phyloP scores from a whole-genome alignment of 1,139 yeast species.

The Hansenula sp. region DNA sequence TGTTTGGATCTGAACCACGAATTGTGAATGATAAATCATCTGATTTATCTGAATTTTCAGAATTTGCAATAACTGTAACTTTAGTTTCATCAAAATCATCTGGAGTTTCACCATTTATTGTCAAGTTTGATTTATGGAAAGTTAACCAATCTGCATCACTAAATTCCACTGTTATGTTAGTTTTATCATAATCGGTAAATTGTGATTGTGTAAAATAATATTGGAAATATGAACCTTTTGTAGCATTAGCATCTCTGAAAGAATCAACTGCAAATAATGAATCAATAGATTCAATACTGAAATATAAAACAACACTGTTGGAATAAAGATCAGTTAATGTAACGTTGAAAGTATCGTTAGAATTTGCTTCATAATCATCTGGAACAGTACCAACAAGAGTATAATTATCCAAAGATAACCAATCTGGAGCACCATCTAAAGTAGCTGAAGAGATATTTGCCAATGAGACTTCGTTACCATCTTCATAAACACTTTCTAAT shows the following conservation, averaged over 20 bases:
- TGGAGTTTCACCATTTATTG: constrained; percentile 71
- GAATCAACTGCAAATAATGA: constrained; percentile 46
- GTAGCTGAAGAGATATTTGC: constrained; percentile 52
- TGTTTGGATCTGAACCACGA: constrained; percentile 44
- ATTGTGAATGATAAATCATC: constrained; percentile 48
- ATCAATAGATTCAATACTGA: constrained; percentile 36
- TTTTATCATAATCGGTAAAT: constrained; percentile 49
- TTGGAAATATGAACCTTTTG: constrained; percentile 53
- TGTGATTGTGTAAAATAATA: constrained; percentile 47
- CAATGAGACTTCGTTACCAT: constrained; percentile 42
- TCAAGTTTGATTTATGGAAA: constrained; percentile 53
- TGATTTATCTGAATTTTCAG: constrained; percentile 30
- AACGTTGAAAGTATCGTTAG: constrained; percentile 44
- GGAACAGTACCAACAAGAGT: constrained; percentile 61
- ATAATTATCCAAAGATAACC: constrained; percentile 46
- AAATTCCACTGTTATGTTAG: constrained; percentile 44
- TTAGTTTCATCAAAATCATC: constrained; percentile 42
- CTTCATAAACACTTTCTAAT: constrained; percentile 51
- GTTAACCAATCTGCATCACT: constrained; percentile 57
- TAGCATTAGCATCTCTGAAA: constrained; percentile 60
- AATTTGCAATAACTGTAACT: constrained; percentile 49
- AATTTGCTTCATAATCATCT: constrained; percentile 30
- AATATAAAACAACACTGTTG: constrained; percentile 57
- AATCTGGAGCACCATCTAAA: constrained; percentile 49
- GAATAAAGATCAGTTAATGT: constrained; percentile 58